These are phyloP conservation scores for Gardenia jasminoides DNA, from an alignment of 257 asterid species.

Conservation along the genomic window DNA sequence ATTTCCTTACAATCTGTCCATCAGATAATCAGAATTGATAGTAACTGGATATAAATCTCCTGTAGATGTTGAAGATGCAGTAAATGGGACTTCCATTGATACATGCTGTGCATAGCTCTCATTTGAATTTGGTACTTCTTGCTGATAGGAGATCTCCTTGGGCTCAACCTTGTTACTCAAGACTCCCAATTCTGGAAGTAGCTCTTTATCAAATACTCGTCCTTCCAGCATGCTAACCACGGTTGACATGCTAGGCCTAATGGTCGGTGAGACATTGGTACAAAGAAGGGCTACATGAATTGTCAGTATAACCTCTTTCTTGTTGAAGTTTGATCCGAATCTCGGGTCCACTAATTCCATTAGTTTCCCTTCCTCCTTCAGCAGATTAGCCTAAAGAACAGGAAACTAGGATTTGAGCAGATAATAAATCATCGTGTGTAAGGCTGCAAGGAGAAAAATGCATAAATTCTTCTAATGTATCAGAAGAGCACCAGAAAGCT, in stretches of 20 bases:
- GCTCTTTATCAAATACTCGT: slow-evolving; percentile 18
- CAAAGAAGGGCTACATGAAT: slow-evolving; percentile 54
- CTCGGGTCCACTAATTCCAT: slow-evolving; percentile 57
- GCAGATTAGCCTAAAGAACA: slow-evolving; percentile 39
- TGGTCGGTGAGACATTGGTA: slow-evolving; percentile 37
- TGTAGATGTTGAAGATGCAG: slow-evolving; percentile 35
- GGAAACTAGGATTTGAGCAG: neutral
- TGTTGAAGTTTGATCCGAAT: slow-evolving; percentile 37
- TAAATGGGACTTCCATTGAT: slow-evolving; percentile 47
- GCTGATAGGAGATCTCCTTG: neutral
- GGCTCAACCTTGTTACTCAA: neutral
- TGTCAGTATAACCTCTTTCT: slow-evolving; percentile 35
- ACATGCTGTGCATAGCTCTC: slow-evolving; percentile 23
- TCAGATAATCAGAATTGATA: slow-evolving; percentile 21
- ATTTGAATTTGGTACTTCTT: neutral
- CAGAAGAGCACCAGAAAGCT: too few species aligned
- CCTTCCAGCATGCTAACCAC: slow-evolving; percentile 71
- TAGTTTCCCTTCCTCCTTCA: slow-evolving; percentile 41
- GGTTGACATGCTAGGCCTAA: slow-evolving; percentile 61
- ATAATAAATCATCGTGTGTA: neutral
- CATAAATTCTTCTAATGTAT: neutral
- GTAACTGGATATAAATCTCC: slow-evolving; percentile 50
- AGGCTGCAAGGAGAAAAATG: too few species aligned
- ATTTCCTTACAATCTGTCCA: neutral
- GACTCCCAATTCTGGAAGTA: slow-evolving; percentile 16